A percentile compares a stretch with the other conserved stretches of the same genome.
These are phyloP conservation scores for Ophiostoma populinum DNA, from an alignment of 2,329 filamentous ascomycete species.

Conservation along the genomic window DNA sequence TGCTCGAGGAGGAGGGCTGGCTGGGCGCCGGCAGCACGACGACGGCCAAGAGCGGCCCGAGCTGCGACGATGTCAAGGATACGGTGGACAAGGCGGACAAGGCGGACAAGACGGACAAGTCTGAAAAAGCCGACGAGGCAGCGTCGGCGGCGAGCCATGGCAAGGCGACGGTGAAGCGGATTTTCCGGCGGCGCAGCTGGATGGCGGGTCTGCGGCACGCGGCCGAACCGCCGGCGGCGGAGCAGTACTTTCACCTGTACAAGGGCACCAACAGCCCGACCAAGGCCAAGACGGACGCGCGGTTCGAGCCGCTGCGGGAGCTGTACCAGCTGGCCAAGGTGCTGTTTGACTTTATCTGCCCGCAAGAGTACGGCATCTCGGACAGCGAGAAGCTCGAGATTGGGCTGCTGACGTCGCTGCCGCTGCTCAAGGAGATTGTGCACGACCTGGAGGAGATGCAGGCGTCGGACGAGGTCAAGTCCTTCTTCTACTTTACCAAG, in stretches of 20 bases:
- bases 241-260: constrained; percentile 81
- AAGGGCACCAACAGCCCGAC: constrained; percentile 50
- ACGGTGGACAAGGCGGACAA: constrained; percentile 13
- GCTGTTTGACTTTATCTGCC: constrained; percentile 94
- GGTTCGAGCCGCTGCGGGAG: constrained; percentile 77
- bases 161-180: constrained; percentile 26
- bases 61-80: neutral
- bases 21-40: constrained; percentile 7
- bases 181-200: constrained; percentile 45
- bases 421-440: constrained; percentile 89
- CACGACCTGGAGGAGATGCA: constrained; percentile 95
- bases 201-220: constrained; percentile 32
- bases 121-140: neutral
- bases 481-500: constrained; percentile 98
- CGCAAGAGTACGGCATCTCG: constrained; percentile 93
- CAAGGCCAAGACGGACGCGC: constrained; percentile 65
- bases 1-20: constrained; percentile 50
- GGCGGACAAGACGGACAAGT: constrained; percentile 14
- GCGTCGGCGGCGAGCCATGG: constrained; percentile 1
- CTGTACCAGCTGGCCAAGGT: constrained; percentile 89
- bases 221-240: constrained; percentile 38
- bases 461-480: constrained; percentile 82
- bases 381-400: constrained; percentile 97
- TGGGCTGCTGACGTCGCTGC: constrained; percentile 80
- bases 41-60: neutral